A percentile compares a stretch with the other conserved stretches of the same genome.
These are phyloP conservation scores for Boletus subluridellus DNA, from an alignment of 1,284 basidiomycete species.

Conservation along the genomic window DNA sequence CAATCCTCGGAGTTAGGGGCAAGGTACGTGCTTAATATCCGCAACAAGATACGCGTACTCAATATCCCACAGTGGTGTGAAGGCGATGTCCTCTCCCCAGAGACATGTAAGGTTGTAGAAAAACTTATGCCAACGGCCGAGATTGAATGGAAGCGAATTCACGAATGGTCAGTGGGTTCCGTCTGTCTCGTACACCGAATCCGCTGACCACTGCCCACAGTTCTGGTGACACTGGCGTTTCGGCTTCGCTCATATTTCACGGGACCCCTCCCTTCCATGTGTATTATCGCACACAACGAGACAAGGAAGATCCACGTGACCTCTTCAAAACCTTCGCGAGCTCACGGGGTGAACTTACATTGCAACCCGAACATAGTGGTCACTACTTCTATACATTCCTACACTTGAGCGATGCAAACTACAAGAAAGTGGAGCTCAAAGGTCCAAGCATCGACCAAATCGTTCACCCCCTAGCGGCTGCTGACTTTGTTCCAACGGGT, in stretches of 20 bases:
- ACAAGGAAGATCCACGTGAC: constrained; percentile 60
- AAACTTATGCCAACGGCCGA: constrained; percentile 75
- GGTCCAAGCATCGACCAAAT: constrained; percentile 77
- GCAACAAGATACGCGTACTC: background rate
- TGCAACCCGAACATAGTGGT: constrained; percentile 87
- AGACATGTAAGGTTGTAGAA: constrained; percentile 71
- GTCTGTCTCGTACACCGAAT: background rate
- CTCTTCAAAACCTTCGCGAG: constrained; percentile 61
- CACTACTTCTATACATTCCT: constrained; percentile 86
- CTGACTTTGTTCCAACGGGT: constrained; percentile 60
- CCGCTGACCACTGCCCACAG: constrained; percentile 42
- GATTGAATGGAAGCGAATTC: constrained; percentile 86
- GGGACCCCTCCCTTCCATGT: constrained; percentile 89
- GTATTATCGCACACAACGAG: constrained; percentile 72
- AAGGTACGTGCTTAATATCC: constrained; percentile 38
- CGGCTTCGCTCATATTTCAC: constrained; percentile 80
- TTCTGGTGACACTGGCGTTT: constrained; percentile 91
- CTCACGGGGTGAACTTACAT: constrained; percentile 78
- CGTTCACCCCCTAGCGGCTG: constrained; percentile 84
- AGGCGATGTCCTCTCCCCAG: constrained; percentile 80
- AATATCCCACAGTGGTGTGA: constrained; percentile 54
- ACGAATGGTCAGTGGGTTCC: constrained; percentile 68
- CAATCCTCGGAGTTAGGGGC: constrained; percentile 69
- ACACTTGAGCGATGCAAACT: constrained; percentile 81
- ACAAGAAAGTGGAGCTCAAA: constrained; percentile 68